phyloP scores from a whole-genome alignment of 2,329 filamentous ascomycete species.

The Hypomyces rosellus region DNA sequence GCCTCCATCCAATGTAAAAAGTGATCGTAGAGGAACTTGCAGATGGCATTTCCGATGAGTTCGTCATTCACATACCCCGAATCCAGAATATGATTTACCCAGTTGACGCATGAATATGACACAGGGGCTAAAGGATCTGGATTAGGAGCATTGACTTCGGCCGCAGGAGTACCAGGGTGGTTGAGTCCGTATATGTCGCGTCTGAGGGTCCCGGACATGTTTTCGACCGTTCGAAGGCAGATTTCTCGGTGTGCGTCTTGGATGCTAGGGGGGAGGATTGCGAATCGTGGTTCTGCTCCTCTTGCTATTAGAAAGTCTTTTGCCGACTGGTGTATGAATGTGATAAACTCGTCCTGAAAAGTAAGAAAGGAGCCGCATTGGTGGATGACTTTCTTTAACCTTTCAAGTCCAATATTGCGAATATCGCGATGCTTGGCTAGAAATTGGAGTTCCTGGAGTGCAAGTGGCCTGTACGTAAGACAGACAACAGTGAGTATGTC shows the following conservation, averaged over 20 bases:
- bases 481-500: too few species aligned
- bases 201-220: not conserved
- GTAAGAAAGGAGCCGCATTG: constrained; percentile 4
- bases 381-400: not conserved
- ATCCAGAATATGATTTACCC: constrained; percentile 10
- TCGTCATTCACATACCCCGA: not conserved
- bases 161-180: constrained; percentile 2
- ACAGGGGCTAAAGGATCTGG: constrained; percentile 9
- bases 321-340: constrained; percentile 6
- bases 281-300: constrained; percentile 18
- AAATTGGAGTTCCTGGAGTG: not conserved
- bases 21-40: constrained; percentile 9
- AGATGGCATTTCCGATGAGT: not conserved
- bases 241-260: not conserved
- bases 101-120: constrained; percentile 12
- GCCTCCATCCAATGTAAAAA: constrained; percentile 18
- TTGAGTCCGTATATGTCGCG: constrained; percentile 22
- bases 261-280: constrained; percentile 14
- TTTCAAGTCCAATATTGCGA: too few species aligned
- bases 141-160: constrained; percentile 6
- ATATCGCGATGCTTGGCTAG: not conserved
- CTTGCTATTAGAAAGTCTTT: constrained; percentile 8
- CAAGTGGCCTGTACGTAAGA: not conserved
- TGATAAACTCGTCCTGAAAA: not conserved
- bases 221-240: not conserved